Base-by-base conservation (phyloP, 1,139 yeast genomes). In the Magnusiomyces tetraspermus region DNA sequence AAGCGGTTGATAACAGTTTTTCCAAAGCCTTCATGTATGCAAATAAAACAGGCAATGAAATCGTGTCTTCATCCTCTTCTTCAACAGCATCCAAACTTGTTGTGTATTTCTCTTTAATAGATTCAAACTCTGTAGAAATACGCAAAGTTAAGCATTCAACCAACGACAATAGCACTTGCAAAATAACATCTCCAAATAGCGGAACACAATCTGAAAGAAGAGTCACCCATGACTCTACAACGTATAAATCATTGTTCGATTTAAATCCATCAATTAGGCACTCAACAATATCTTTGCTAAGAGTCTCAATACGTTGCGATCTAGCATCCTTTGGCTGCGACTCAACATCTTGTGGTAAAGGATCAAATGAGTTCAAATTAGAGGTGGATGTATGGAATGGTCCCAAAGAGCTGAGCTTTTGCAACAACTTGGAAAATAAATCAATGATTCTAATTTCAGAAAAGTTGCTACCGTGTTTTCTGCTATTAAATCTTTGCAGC, bases 11-110 rank as follows among this genome's bases (percentile, higher is more conserved):
- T 45, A 86, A 64, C 23, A 85, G 64, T 54, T 80, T 82, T 59
- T 85, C 89, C 40, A 86, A 65, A 0, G 92, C 90, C n/a, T 76
- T 71, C 46, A 86, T 36, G 76, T 73, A 33, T 76, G 76, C 17
- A 82, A 75, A 1, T 78, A 75, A 2, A 73, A 54, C 57, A 1
- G 53, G 55, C 19, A 24, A 59, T 2, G 59, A 54, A 15, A 60
- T 62, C 31, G 38, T n/a, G 13, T 45, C 23, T 3, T 5, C 13
- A 11, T 15, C 6, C 5, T 22, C 21, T 10, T 23, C 13, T 4
- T 31, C 6, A 22, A 23, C 28, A 22, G 53, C 50, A 17, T 54
- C 54, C 6, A 57, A 43, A 10, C 54, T 60, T 10, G 54, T 44
- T 8, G 40, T 22, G 15, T 50, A 57, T 2, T 57, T 55, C n/a